Percentiles rank a stretch among this genome's conserved stretches.
Conservation (phyloP, 805 yeast species). For the Huiozyma sinensis region DNA sequence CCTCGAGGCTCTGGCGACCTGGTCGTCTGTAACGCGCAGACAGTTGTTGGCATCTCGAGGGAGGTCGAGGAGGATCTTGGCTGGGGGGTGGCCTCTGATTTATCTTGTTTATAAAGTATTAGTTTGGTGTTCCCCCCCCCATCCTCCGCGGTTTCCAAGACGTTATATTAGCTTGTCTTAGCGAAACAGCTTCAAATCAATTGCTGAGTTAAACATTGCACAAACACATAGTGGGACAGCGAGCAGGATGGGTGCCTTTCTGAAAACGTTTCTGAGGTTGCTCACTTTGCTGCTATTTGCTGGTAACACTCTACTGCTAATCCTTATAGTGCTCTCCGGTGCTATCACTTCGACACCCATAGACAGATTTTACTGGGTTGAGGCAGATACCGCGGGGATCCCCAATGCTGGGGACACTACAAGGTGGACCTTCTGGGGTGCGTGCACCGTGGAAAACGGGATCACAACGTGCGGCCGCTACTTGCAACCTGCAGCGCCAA, state of each 20-base stretch:
- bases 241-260: constrained; percentile 2
- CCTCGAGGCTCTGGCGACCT: not conserved
- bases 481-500: constrained; percentile 57
- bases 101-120: not conserved
- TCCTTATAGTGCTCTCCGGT: constrained; percentile 58
- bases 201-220: not conserved
- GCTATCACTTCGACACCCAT: constrained; percentile 48
- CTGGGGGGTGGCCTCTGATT: not conserved
- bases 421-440: constrained; percentile 84
- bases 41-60: not conserved
- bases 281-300: constrained; percentile 22
- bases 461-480: constrained; percentile 10
- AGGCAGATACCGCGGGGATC: constrained; percentile 54
- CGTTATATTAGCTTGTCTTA: not conserved
- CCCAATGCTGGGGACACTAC: constrained; percentile 38
- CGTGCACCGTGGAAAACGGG: constrained; percentile 31
- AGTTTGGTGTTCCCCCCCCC: not conserved
- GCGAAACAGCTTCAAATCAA: not conserved
- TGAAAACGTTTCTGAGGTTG: constrained; percentile 7
- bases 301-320: constrained; percentile 38
- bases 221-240: not conserved
- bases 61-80: not conserved
- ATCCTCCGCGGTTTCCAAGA: not conserved
- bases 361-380: constrained; percentile 57
- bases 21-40: not conserved